Conservation (phyloP, 345 rosid species). For the Brassica juncea region DNA sequence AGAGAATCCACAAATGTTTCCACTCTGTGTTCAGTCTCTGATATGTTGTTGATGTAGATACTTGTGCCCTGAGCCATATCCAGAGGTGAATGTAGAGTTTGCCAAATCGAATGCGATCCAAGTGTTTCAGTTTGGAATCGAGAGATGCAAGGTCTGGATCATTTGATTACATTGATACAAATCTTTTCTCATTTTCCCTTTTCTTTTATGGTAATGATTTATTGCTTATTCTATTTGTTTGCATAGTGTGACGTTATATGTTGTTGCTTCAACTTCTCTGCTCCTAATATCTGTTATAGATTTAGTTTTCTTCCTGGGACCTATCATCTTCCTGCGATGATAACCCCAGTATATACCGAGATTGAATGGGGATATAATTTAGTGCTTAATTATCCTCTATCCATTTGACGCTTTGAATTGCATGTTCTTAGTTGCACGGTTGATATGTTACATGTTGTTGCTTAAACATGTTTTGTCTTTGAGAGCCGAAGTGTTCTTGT, state of each 20-base stretch:
- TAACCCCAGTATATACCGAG: neutral
- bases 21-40: neutral
- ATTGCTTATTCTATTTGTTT: neutral
- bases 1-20: too few species aligned
- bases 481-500: neutral
- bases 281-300: neutral
- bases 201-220: neutral
- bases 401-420: too few species aligned
- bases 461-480: neutral
- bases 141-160: constrained; percentile 60
- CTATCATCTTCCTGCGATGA: too few species aligned
- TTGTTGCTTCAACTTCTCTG: neutral
- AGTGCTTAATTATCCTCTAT: too few species aligned
- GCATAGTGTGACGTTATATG: neutral
- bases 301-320: too few species aligned
- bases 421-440: too few species aligned
- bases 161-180: neutral
- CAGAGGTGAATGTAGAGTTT: constrained; percentile 57
- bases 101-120: constrained; percentile 54
- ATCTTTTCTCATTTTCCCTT: neutral
- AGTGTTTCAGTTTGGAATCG: constrained; percentile 81
- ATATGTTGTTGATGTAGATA: constrained; percentile 42
- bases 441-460: too few species aligned
- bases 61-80: constrained; percentile 72
- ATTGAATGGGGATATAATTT: neutral